A percentile compares a stretch with the other conserved stretches of the same genome.
Evolutionary conservation across 805 yeast genomes (phyloP).

Genomic region (Kregervanrija pseudodelftensis): DNA sequence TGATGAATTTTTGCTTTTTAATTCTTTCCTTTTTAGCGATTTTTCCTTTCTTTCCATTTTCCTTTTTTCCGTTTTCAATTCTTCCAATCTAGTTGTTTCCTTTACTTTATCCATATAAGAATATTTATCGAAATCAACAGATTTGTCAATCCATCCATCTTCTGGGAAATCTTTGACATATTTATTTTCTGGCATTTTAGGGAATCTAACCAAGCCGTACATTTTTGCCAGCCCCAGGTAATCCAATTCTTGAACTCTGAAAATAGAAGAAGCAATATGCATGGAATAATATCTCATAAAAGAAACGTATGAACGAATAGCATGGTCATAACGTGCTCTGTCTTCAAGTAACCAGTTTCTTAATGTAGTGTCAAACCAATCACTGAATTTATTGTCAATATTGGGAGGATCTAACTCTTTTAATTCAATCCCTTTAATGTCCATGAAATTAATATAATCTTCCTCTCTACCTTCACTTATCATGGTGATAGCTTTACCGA

Average conservation of each 20-base stretch:
- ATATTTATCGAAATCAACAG: slow-evolving; percentile 61
- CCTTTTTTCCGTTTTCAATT: slow-evolving; percentile 40
- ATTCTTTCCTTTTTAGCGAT: slow-evolving; percentile 36
- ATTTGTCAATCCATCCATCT: slow-evolving; percentile 65
- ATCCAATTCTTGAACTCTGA: slow-evolving; percentile 66
- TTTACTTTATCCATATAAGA: slow-evolving; percentile 56
- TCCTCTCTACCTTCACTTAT: slow-evolving; percentile 71
- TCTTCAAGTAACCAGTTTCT: slow-evolving; percentile 61
- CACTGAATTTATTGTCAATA: slow-evolving; percentile 9
- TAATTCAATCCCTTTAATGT: slow-evolving; percentile 57
- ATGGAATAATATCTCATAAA: slow-evolving; percentile 78
- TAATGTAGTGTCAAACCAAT: slow-evolving; percentile 26
- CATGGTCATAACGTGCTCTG: slow-evolving; percentile 74
- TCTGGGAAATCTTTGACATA: slow-evolving; percentile 49
- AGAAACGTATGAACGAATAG: slow-evolving; percentile 74
- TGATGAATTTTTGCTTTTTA: slow-evolving; percentile 50
- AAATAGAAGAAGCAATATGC: slow-evolving; percentile 83
- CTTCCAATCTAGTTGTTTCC: slow-evolving; percentile 56
- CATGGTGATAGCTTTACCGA: slow-evolving; percentile 73
- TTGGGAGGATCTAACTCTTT: slow-evolving; percentile 28
- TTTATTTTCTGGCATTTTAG: slow-evolving; percentile 87
- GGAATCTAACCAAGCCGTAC: slow-evolving; percentile 78
- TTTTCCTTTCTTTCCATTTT: slow-evolving; percentile 30
- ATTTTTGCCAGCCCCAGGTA: slow-evolving; percentile 63
- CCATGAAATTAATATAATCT: slow-evolving; percentile 74